Evolutionary conservation across 2,329 filamentous ascomycete genomes (phyloP).

Genomic region (Sarocladium kiliense): DNA sequence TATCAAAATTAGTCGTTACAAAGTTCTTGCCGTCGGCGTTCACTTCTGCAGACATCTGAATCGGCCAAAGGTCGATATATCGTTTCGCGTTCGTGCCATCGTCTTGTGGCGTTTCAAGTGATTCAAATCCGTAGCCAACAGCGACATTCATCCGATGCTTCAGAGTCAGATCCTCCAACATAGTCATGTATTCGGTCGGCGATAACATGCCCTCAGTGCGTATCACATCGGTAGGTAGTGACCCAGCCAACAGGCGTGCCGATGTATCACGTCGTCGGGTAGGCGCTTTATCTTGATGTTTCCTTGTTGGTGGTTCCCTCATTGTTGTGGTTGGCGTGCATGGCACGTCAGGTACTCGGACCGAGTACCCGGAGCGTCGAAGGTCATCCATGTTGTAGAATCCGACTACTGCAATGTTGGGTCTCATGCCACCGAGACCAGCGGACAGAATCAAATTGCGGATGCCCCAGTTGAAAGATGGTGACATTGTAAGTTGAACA

Average conservation of each 20-base stretch:
- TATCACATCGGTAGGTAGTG: constrained; percentile 65
- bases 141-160: constrained; percentile 79
- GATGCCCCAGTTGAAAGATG: constrained; percentile 77
- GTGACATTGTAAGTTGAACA: constrained; percentile 79
- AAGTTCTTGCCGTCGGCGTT: constrained; percentile 61
- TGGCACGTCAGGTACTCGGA: constrained; percentile 50
- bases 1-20: constrained; percentile 86
- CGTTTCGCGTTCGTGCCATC: constrained; percentile 59
- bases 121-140: constrained; percentile 74
- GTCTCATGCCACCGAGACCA: constrained; percentile 80
- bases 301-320: constrained; percentile 22
- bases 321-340: constrained; percentile 29
- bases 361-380: constrained; percentile 50
- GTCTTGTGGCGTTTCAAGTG: constrained; percentile 64
- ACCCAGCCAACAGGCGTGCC: constrained; percentile 49
- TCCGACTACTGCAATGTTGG: constrained; percentile 78
- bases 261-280: constrained; percentile 47
- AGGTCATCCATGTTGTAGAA: constrained; percentile 79
- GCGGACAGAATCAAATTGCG: constrained; percentile 77
- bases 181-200: constrained; percentile 71
- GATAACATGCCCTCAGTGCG: constrained; percentile 64
- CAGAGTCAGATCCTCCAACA: constrained; percentile 75
- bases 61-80: constrained; percentile 86
- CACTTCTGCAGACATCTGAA: constrained; percentile 87
- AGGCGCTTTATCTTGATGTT: constrained; percentile 24